Evolutionary conservation across 2,329 filamentous ascomycete species (phyloP), one percentile per base, ranked within the genome.

Genomic region (Dactylellina drechsleri): DNA sequence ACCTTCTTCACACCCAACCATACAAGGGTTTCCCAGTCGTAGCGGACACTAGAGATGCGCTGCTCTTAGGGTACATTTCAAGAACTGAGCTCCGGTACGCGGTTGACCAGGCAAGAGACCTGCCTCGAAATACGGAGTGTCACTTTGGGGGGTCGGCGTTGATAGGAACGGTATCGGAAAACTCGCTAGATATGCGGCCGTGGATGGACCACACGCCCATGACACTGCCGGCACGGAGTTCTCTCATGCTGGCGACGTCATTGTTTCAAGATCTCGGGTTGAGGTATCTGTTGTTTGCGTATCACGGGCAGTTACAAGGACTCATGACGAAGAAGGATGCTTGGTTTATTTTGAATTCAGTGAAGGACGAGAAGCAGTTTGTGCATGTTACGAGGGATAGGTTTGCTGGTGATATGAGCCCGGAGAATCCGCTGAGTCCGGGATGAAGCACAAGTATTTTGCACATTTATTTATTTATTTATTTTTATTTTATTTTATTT

Each of bases 181-280:
- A 64, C 45, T 66, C 86, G 18, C 88, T 99, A 45, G 95, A 99
- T 82, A 86, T 99, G 10, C 86, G 94, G 6, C 93, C 93, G 1
- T 99, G 95, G 95, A 97, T 99, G 93, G 95, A 99, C 82, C 94
- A 97, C 82, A 99, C 95, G 0, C 95, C 95, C 0, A 91, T 99
- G 54, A 98, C 95, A 0, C 85, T 98, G 16, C 91, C 92, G 49
- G 89, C 88, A 20, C 87, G 89, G 77, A 89, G 89, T 15, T 90
- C 86, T 72, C 88, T 99, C 74, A 89, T 93, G 80, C 87, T 98
- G n/a, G 92, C 92, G 2, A 90, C 96, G 23, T 90, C 87, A 68
- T 96, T 99, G 86, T 98, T 99, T 83, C 93, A 97, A 83, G 94
- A 94, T 81, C 87, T 99, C 7, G 95, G 95, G 18, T 83, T 99